Evolutionary conservation across 306 rosid genomes (phyloP), one percentile per base, ranked within the genome.

Genomic region (Astragalus glycyphyllos): DNA sequence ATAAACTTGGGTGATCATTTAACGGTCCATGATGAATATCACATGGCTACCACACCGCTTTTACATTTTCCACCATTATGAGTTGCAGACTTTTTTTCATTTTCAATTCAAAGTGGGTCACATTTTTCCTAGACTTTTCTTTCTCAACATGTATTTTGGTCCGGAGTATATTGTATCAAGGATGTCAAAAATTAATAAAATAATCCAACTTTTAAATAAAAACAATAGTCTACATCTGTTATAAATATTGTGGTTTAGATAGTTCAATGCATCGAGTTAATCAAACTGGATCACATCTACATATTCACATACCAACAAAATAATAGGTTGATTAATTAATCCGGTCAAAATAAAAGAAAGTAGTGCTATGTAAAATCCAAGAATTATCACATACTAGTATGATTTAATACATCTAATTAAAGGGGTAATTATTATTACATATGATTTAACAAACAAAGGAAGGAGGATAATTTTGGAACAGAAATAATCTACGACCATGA

Each of bases 301-400:
- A 23, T 29, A 54, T 34, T 49, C 65, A 47, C 61, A 8, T n/a
- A n/a, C 77, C 69, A 50, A 50, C 74, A 75, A 75, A 26, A 26
- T 26, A 26, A 26, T 26, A 26, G 4, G 31, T 3, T 26, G 31
- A 20, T 26, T 26, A 26, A 26, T 2, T 26, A 26, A 20, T 20
- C 23, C 31, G 31, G 31, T 26, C 31, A 26, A 26, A 26, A 26
- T 26, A 26, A 26, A 26, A 26, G 31, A 26, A 26, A 26, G 31
- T 26, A 26, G 31, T 26, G 31, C 31, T 26, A 26, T 26, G 31
- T 26, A 26, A 1, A 26, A 26, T 26, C 31, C 31, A 26, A 26
- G 0, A 26, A 26, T 26, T 26, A 20, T 20, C 23, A 20, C 23
- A 20, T 20, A n/a, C n/a, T n/a, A n/a, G n/a, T n/a, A 20, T 20